Conservation (phyloP, 495 filamentous ascomycete species). For the Cenococcum geophilum region DNA sequence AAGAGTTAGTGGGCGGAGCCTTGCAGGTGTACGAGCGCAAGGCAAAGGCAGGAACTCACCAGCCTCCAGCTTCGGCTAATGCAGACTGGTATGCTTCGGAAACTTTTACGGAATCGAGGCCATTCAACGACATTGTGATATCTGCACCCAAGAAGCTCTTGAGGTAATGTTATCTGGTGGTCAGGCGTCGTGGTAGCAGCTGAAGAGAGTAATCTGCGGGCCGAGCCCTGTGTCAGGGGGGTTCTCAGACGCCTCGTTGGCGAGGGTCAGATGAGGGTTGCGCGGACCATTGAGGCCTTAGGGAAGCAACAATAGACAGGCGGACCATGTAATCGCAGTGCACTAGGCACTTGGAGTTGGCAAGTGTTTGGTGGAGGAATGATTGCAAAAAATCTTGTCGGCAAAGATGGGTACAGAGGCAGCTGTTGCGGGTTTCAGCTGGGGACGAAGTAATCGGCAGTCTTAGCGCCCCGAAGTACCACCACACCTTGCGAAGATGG, state of each 20-base stretch:
- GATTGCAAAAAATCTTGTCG: background rate
- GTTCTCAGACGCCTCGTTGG: background rate
- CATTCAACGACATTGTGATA: conserved; percentile 85
- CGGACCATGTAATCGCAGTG: background rate
- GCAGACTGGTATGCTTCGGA: conserved; percentile 79
- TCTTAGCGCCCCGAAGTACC: conserved; percentile 1
- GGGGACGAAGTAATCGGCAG: background rate
- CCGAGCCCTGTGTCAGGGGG: conserved; percentile 5
- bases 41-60: conserved; percentile 54
- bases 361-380: conserved; percentile 1
- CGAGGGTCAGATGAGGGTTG: background rate
- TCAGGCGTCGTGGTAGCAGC: background rate
- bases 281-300: conserved; percentile 1
- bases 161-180: background rate
- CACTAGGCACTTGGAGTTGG: conserved; percentile 3
- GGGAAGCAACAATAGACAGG: background rate
- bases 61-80: conserved; percentile 81
- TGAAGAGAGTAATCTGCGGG: background rate
- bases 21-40: background rate
- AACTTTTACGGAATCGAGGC: conserved; percentile 75
- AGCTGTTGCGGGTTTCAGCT: conserved; percentile 1
- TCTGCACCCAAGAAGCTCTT: background rate
- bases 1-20: conserved; percentile 8
- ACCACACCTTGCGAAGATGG: background rate
- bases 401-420: background rate